These are phyloP conservation scores for Pichia sporocuriosa DNA, from an alignment of 805 yeast species.

Conservation along the genomic window DNA sequence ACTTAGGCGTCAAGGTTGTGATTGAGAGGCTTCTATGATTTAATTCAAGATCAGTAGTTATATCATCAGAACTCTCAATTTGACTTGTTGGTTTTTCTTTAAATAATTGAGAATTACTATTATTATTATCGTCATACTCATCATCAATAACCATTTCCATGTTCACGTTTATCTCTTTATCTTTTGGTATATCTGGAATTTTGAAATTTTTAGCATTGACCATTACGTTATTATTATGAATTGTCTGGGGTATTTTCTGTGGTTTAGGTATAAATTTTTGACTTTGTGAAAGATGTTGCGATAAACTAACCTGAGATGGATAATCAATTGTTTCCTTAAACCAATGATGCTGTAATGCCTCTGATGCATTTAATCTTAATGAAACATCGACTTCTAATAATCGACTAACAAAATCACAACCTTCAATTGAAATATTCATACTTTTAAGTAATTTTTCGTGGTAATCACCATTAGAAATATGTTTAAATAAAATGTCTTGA, in stretches of 20 bases:
- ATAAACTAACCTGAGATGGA: slow-evolving; percentile 45
- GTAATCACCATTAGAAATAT: slow-evolving; percentile 71
- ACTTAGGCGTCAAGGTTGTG: too few species aligned
- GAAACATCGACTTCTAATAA: slow-evolving; percentile 74
- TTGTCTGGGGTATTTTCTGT: not conserved
- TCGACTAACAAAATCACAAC: slow-evolving; percentile 62
- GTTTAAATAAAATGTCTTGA: slow-evolving; percentile 74
- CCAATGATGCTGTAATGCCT: slow-evolving; percentile 82
- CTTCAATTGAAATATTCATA: slow-evolving; percentile 58
- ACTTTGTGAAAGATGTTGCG: slow-evolving; percentile 38
- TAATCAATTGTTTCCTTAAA: slow-evolving; percentile 33
- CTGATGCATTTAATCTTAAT: slow-evolving; percentile 62
- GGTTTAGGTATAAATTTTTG: slow-evolving; percentile 1
- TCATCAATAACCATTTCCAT: not conserved
- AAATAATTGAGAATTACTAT: not conserved
- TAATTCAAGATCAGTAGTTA: too few species aligned
- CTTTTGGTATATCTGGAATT: slow-evolving; percentile 12
- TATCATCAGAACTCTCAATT: not conserved
- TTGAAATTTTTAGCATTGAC: slow-evolving; percentile 6
- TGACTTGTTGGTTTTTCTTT: not conserved
- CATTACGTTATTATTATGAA: not conserved
- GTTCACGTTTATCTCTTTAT: not conserved
- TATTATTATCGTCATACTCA: too few species aligned
- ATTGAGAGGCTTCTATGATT: too few species aligned
- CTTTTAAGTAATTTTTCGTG: slow-evolving; percentile 65